A percentile compares a stretch with the other conserved stretches of the same genome.
Conservation (phyloP, 805 yeast genomes). For the Candida endomychidarum region DNA sequence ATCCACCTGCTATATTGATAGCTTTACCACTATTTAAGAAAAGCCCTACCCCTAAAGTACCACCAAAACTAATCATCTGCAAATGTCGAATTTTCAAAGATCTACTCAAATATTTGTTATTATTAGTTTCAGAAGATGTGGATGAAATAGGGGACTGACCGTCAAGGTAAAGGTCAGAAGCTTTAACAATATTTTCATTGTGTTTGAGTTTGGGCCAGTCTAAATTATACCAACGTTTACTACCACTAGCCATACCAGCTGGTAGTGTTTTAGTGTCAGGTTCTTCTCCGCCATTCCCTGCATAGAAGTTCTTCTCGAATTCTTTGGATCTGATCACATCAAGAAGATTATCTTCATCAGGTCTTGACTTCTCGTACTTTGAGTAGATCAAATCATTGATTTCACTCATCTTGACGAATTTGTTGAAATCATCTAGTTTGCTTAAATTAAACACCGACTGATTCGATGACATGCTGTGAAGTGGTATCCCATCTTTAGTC, state of each 20-base stretch:
- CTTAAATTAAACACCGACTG: constrained; percentile 31
- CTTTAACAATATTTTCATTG: constrained; percentile 7
- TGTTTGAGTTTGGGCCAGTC: constrained; percentile 13
- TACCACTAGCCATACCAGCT: background rate
- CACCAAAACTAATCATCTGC: constrained; percentile 78
- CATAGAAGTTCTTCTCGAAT: constrained; percentile 27
- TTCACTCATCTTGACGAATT: constrained; percentile 34
- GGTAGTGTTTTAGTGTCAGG: constrained; percentile 8
- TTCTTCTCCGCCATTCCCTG: background rate
- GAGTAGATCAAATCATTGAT: constrained; percentile 32
- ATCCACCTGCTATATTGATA: constrained; percentile 70
- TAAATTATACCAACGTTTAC: constrained; percentile 17
- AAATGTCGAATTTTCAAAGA: constrained; percentile 64
- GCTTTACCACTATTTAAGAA: constrained; percentile 72
- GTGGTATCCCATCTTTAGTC: constrained; percentile 17
- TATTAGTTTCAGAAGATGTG: constrained; percentile 8
- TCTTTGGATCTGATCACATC: constrained; percentile 26
- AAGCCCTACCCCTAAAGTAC: constrained; percentile 76
- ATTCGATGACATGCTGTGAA: constrained; percentile 14
- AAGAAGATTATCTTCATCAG: constrained; percentile 23
- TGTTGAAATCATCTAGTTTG: constrained; percentile 33
- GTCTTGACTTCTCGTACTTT: constrained; percentile 15
- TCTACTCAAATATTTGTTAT: constrained; percentile 44
- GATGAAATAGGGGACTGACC: constrained; percentile 9
- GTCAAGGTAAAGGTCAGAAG: constrained; percentile 8